phyloP scores from a whole-genome alignment of 352 stramenopile genomes.

The Phytophthora crassamura region DNA sequence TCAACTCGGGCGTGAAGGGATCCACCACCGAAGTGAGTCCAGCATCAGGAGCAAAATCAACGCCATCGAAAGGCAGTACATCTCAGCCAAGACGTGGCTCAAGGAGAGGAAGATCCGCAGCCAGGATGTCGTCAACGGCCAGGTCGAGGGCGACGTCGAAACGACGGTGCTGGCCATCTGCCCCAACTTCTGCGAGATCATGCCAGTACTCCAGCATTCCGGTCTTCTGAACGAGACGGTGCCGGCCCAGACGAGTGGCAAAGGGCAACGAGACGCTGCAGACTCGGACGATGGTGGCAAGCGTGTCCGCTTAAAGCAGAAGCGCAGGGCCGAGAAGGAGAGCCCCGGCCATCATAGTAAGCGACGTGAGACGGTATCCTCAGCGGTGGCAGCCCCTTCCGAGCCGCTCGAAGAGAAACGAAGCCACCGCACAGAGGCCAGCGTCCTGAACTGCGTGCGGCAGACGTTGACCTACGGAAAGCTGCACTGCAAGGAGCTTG shows the following conservation, averaged over 20 bases:
- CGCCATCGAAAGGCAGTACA: slow-evolving; percentile 29
- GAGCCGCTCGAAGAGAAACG: not conserved
- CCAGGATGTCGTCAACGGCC: slow-evolving; percentile 8
- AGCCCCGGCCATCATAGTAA: not conserved
- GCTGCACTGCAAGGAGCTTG: not conserved
- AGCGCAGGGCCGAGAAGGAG: slow-evolving; percentile 6
- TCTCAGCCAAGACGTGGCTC: slow-evolving; percentile 24
- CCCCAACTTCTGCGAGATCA: slow-evolving; percentile 31
- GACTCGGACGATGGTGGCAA: slow-evolving; percentile 2
- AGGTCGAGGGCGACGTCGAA: slow-evolving; percentile 19
- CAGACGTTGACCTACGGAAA: slow-evolving; percentile 3
- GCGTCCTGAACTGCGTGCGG: slow-evolving; percentile 6
- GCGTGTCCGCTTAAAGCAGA: not conserved
- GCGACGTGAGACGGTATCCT: not conserved
- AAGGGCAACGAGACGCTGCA: not conserved
- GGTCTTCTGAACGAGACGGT: slow-evolving; percentile 5
- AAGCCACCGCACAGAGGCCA: not conserved
- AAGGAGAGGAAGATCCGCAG: not conserved
- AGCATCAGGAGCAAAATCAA: slow-evolving; percentile 23
- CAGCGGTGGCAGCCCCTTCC: not conserved
- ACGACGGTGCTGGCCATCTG: slow-evolving; percentile 28
- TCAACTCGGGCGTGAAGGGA: slow-evolving; percentile 14
- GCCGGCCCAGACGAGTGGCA: not conserved
- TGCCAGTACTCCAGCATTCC: slow-evolving; percentile 15
- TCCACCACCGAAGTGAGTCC: slow-evolving; percentile 15